These are phyloP conservation scores for Fraxinus latifolia DNA, from an alignment of 305 asterid genomes.

Conservation along the genomic window DNA sequence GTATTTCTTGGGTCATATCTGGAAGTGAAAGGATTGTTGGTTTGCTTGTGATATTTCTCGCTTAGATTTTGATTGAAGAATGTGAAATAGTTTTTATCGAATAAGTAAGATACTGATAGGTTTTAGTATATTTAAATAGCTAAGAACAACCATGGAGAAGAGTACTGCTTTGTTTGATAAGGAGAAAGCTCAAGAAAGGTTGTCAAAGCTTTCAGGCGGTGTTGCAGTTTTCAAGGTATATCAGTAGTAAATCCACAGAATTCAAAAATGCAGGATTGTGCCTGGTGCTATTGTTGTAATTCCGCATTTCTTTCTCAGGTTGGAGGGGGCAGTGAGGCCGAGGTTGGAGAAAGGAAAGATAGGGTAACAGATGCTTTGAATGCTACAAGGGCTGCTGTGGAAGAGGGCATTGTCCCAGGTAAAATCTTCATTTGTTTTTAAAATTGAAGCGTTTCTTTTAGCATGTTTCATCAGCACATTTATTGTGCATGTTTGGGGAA, in stretches of 20 bases:
- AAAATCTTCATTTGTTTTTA: slow-evolving; percentile 9
- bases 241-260: slow-evolving; percentile 18
- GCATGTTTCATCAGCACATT: not conserved
- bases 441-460: slow-evolving; percentile 6
- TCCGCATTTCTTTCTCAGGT: slow-evolving; percentile 46
- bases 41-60: not conserved
- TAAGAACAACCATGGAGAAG: slow-evolving; percentile 61
- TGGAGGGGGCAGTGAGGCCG: slow-evolving; percentile 85
- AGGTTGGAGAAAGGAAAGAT: slow-evolving; percentile 91
- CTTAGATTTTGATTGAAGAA: not conserved
- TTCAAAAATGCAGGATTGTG: slow-evolving; percentile 19
- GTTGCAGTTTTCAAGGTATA: slow-evolving; percentile 90
- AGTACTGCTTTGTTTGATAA: slow-evolving; percentile 72
- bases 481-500: not conserved
- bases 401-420: slow-evolving; percentile 94
- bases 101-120: slow-evolving; percentile 10
- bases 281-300: slow-evolving; percentile 17
- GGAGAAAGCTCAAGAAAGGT: slow-evolving; percentile 89
- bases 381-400: slow-evolving; percentile 91
- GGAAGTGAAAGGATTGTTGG: not conserved
- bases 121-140: slow-evolving; percentile 41
- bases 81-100: not conserved
- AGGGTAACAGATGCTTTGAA: slow-evolving; percentile 90
- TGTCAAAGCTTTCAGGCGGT: slow-evolving; percentile 92
- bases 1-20: not conserved